Evolutionary conservation across 2,329 filamentous ascomycete species (phyloP), one percentile per base, ranked within the genome.

Genomic region (Xylaria sp.): DNA sequence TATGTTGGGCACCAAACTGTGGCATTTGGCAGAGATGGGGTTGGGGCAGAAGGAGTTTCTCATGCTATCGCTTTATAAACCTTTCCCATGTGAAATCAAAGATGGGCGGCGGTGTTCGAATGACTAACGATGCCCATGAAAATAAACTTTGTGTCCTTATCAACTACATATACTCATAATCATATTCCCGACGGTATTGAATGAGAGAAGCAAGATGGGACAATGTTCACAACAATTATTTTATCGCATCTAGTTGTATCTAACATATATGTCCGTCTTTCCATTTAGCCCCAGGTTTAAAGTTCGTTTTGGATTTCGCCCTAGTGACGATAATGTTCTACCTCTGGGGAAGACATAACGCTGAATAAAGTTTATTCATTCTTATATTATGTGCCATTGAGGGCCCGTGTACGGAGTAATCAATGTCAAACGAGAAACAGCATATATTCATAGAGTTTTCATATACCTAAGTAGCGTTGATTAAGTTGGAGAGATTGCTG

Each of bases 201-300:
- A n/a, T n/a, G n/a, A n/a, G n/a, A n/a, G n/a, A n/a, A n/a, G n/a
- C n/a, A n/a, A n/a, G n/a, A n/a, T n/a, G n/a, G n/a, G n/a, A 31
- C n/a, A 10, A 39, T n/a, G 15, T 49, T 18, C 80, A 76, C 91
- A 87, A 68, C 84, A 79, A 13, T 86, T 85, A 4, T 92, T 4
- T 82, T 0, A 39, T 20, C 25, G 18, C 39, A 25, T 18, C 52
- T 13, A 4, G n/a, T 23, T 57, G 15, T 8, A 56, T 48, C 13
- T 39, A 13, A 25, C 3, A 18, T 25, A 25, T n/a, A 7, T 25
- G 41, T 56, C 23, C 39, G 9, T 48, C n/a, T 48, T 20, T 25
- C 7, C 18, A 8, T 48, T 56, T 36, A 13, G 20, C 3, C 55
- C 28, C n/a, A 15, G n/a, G 12, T 33, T 10, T 31, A 33, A 31